phyloP scores from a whole-genome alignment of 345 rosid species.

The Carallia brachiata region DNA sequence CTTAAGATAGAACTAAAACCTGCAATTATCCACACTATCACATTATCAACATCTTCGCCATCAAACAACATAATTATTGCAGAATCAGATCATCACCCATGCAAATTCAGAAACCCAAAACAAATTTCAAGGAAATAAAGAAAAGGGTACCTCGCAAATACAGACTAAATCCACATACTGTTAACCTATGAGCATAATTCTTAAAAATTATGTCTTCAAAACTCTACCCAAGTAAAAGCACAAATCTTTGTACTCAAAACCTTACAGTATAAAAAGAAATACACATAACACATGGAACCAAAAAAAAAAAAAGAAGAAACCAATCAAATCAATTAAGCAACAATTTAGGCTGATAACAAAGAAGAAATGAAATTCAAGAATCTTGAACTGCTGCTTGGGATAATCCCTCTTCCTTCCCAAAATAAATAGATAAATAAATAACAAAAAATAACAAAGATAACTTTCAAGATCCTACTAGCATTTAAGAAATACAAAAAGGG shows the following conservation, averaged over 20 bases:
- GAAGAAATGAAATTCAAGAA: background rate
- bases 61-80: background rate
- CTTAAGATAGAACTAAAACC: conserved; percentile 18
- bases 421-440: too few species aligned
- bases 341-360: background rate
- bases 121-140: background rate
- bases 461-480: too few species aligned
- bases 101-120: background rate
- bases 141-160: background rate
- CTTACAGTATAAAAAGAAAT: background rate
- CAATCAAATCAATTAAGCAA: background rate
- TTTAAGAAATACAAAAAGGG: background rate
- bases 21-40: conserved; percentile 16
- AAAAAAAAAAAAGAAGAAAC: background rate
- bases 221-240: background rate
- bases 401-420: background rate
- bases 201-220: too few species aligned
- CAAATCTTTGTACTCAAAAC: background rate
- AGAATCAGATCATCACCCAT: background rate
- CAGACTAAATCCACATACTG: too few species aligned
- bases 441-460: too few species aligned
- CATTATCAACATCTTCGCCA: conserved; percentile 11
- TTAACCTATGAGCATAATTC: too few species aligned
- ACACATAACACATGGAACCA: background rate
- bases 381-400: background rate